Percentiles rank a stretch among this genome's conserved stretches.
Evolutionary conservation across 176 grass and related monocot species (phyloP).

Genomic region (Poa pratensis): DNA sequence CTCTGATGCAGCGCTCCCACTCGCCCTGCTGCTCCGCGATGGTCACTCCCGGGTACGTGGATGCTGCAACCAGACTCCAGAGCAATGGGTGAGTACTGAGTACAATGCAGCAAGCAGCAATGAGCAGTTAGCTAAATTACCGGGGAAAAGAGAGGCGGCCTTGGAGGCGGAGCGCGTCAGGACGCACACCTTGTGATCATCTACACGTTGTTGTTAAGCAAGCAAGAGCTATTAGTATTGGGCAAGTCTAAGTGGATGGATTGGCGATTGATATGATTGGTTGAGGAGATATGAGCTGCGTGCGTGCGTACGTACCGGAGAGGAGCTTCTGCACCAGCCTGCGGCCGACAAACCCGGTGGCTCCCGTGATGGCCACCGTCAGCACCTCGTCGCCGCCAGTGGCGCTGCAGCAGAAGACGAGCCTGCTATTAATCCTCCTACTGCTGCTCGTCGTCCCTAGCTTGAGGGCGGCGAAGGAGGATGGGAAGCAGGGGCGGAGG

Average conservation of each 20-base stretch:
- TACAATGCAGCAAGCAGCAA: no score
- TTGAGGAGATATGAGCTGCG: no score
- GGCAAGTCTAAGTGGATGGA: no score
- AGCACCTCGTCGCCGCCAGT: constrained; percentile 34
- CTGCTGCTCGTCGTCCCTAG: no score
- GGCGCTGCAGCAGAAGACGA: constrained; percentile 1
- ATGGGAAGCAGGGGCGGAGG: neutral
- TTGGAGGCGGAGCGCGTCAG: constrained; percentile 75
- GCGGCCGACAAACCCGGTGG: constrained; percentile 89
- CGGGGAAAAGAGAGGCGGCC: constrained; percentile 71
- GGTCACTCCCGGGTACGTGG: constrained; percentile 59
- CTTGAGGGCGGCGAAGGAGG: neutral
- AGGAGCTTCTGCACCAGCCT: constrained; percentile 86
- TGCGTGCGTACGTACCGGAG: constrained; percentile 41
- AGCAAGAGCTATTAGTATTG: no score
- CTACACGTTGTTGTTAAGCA: constrained; percentile 19
- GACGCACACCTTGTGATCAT: constrained; percentile 80
- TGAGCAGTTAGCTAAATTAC: constrained; percentile 45
- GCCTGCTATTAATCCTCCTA: neutral
- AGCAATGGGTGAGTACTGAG: no score
- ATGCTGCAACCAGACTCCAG: constrained; percentile 39
- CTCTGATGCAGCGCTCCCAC: constrained; percentile 63
- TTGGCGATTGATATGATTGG: no score
- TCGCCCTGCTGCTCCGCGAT: constrained; percentile 75
- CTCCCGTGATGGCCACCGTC: constrained; percentile 88